phyloP scores from a whole-genome alignment of 2,329 filamentous ascomycete genomes.

The Fusarium sp. region DNA sequence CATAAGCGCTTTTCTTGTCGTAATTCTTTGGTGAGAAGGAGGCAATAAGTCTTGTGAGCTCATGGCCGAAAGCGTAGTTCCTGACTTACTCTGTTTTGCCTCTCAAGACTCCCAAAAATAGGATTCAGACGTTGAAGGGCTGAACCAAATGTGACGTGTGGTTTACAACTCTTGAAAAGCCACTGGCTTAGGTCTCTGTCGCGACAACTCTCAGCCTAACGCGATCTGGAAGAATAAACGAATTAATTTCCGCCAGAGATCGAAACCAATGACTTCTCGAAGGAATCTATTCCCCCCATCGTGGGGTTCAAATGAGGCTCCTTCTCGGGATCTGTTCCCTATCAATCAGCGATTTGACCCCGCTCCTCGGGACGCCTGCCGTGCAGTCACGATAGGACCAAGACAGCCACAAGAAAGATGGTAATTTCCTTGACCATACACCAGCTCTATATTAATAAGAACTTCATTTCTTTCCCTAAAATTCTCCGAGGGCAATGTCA shows the following conservation, averaged over 20 bases:
- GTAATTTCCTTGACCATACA: constrained; percentile 2
- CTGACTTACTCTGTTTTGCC: background rate
- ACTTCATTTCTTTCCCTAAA: background rate
- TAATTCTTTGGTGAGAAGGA: background rate
- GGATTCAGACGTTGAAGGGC: background rate
- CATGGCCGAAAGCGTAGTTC: background rate
- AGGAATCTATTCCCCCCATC: background rate
- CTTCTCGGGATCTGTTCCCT: background rate
- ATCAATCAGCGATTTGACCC: background rate
- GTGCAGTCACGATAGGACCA: background rate
- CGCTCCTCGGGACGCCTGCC: background rate
- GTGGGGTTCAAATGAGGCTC: background rate
- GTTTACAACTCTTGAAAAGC: background rate
- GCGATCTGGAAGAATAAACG: constrained; percentile 30
- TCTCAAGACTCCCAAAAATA: background rate
- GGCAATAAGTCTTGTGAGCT: background rate
- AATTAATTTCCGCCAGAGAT: background rate
- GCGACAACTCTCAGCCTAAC: background rate
- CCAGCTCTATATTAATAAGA: background rate
- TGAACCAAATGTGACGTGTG: background rate
- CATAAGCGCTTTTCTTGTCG: background rate
- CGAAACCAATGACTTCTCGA: background rate
- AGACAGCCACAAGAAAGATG: background rate
- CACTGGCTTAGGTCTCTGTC: background rate
- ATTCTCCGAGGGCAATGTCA: constrained; percentile 6